Evolutionary conservation across 164 flowering plant genomes (phyloP).

Genomic region (Kingdonia uniflora): DNA sequence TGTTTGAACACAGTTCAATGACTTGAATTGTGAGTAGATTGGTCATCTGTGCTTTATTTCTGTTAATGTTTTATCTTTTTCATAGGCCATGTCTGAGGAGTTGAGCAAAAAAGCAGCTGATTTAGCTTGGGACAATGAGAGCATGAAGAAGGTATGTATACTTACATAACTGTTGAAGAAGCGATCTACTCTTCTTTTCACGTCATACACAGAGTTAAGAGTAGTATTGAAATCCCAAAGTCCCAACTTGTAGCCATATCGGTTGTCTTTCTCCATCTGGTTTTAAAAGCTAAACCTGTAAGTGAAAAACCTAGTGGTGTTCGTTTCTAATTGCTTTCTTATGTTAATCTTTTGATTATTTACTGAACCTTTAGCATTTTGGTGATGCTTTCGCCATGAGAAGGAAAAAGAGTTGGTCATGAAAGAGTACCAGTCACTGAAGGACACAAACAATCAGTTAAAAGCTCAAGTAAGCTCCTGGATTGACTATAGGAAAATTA

Average conservation of each 20-base stretch:
- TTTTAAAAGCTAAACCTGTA: too few species aligned
- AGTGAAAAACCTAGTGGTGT: background rate
- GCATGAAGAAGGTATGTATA: conserved; percentile 49
- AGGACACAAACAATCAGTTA: conserved; percentile 39
- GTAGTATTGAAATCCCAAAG: too few species aligned
- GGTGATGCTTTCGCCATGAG: conserved; percentile 11
- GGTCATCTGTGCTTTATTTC: background rate
- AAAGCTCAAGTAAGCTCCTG: conserved; percentile 45
- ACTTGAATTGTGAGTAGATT: background rate
- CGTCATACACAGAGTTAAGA: too few species aligned
- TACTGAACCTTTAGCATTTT: conserved; percentile 12
- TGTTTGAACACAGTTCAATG: background rate
- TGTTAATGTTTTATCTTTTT: background rate
- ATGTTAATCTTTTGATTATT: conserved; percentile 4
- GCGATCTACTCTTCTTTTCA: too few species aligned
- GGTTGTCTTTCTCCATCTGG: too few species aligned
- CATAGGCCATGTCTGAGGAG: conserved; percentile 69
- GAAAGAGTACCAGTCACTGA: conserved; percentile 45
- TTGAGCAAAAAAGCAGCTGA: conserved; percentile 59
- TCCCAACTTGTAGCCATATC: too few species aligned
- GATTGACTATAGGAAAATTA: background rate
- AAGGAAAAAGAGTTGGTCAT: conserved; percentile 65
- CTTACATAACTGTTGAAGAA: background rate
- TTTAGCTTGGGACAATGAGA: conserved; percentile 51
- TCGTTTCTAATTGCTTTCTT: conserved; percentile 8